Conservation (phyloP, 768 basidiomycete genomes). For the Termitomyces sp. region DNA sequence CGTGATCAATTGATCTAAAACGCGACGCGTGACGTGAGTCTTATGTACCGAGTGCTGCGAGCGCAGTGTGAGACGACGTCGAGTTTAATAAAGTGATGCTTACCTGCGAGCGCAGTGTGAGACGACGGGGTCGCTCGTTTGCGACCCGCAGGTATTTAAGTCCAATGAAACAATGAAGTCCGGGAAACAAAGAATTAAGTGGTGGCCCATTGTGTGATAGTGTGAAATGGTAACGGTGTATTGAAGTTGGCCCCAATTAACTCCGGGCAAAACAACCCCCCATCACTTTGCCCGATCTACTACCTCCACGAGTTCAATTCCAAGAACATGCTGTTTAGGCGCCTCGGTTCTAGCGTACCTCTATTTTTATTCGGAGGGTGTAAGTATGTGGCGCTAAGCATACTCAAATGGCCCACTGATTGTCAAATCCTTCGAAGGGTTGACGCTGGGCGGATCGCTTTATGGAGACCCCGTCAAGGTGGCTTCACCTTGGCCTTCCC, state of each 20-base stretch:
- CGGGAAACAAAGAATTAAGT: too few relatives aligned
- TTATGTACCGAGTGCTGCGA: neutral
- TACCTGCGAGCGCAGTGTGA: too few relatives aligned
- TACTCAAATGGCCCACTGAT: neutral
- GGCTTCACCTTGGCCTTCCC: neutral
- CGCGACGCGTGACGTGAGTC: neutral
- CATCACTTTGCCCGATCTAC: too few relatives aligned
- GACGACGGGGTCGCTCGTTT: too few relatives aligned
- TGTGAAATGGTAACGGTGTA: too few relatives aligned
- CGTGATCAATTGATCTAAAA: neutral
- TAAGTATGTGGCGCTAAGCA: slow-evolving; percentile 14
- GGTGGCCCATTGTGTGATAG: too few relatives aligned
- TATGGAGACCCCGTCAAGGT: slow-evolving; percentile 69
- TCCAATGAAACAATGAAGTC: too few relatives aligned
- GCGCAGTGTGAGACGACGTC: neutral
- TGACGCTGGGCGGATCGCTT: slow-evolving; percentile 61
- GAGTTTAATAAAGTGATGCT: too few relatives aligned
- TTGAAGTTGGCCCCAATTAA: too few relatives aligned
- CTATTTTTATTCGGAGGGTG: slow-evolving; percentile 68
- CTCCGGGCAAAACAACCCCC: too few relatives aligned
- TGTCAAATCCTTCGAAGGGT: slow-evolving; percentile 21
- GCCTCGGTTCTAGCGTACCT: slow-evolving; percentile 57
- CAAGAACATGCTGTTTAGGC: slow-evolving; percentile 53
- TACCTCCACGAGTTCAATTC: slow-evolving; percentile 37
- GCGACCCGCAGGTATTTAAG: too few relatives aligned